phyloP scores from a whole-genome alignment of 1,139 yeast species.

The Taphrina confusa region DNA sequence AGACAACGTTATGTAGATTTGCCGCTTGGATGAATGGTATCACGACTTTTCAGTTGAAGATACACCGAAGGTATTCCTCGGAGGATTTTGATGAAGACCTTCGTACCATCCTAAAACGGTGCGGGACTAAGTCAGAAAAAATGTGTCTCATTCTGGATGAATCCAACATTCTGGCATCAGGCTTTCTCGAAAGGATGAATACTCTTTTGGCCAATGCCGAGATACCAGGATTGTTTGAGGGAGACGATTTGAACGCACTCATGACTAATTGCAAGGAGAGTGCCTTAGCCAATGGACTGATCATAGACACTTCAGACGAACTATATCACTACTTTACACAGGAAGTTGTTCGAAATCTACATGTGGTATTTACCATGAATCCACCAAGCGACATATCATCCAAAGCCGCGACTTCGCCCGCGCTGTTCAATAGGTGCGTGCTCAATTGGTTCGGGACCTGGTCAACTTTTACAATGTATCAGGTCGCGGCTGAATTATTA shows the following conservation, averaged over 20 bases:
- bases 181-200: conserved; percentile 89
- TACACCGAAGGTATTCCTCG: conserved; percentile 58
- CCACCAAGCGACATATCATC: conserved; percentile 54
- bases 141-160: conserved; percentile 80
- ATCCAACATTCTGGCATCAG: conserved; percentile 69
- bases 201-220: conserved; percentile 89
- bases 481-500: conserved; percentile 55
- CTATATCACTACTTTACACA: conserved; percentile 71
- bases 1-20: conserved; percentile 68
- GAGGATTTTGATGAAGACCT: conserved; percentile 68
- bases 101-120: conserved; percentile 55
- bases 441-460: conserved; percentile 89
- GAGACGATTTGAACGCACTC: conserved; percentile 62
- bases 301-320: conserved; percentile 72
- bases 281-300: conserved; percentile 61
- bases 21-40: conserved; percentile 92
- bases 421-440: conserved; percentile 87
- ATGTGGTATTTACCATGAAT: conserved; percentile 76
- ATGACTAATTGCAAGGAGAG: conserved; percentile 62
- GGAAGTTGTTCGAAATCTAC: conserved; percentile 70
- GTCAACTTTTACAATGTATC: conserved; percentile 56
- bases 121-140: conserved; percentile 61
- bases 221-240: conserved; percentile 84
- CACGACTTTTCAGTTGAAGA: conserved; percentile 60
- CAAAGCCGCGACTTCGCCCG: conserved; percentile 74